Evolutionary conservation across 1,284 basidiomycete genomes (phyloP).

Genomic region (Mixia osmundae): DNA sequence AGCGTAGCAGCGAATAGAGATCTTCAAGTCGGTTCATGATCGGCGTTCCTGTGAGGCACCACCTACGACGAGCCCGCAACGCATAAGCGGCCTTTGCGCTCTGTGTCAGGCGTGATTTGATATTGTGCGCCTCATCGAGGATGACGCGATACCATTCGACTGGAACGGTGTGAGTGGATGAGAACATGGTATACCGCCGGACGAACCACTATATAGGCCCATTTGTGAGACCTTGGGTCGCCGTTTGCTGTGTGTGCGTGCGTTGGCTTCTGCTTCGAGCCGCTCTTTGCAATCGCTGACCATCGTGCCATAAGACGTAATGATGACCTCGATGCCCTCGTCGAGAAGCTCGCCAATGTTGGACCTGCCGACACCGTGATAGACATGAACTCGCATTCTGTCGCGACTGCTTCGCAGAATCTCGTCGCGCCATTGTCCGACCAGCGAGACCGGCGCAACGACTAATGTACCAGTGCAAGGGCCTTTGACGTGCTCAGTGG

Average conservation of each 20-base stretch:
- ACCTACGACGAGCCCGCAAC: conserved; percentile 50
- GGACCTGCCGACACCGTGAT: conserved; percentile 52
- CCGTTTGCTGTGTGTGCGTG: conserved; percentile 4
- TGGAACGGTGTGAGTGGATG: no score
- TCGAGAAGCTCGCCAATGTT: conserved; percentile 43
- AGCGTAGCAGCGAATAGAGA: conserved; percentile 67
- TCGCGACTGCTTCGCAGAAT: conserved; percentile 42
- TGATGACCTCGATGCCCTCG: conserved; percentile 41
- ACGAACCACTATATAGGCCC: no score
- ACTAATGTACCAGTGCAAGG: conserved; percentile 46
- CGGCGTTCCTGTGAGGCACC: conserved; percentile 86
- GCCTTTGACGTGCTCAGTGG: conserved; percentile 9
- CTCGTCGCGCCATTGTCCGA: conserved; percentile 78
- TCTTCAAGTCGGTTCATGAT: conserved; percentile 92
- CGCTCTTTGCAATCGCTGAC: conserved; percentile 4
- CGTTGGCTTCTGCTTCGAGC: no score
- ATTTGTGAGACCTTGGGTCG: conserved; percentile 9
- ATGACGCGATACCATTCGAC: conserved; percentile 40
- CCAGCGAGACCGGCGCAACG: conserved; percentile 72
- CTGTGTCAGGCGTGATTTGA: conserved; percentile 73
- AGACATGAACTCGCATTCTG: conserved; percentile 41
- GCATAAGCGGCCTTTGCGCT: conserved; percentile 77
- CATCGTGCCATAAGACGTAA: conserved; percentile 64
- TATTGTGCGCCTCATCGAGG: conserved; percentile 52
- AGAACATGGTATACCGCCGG: no score